A percentile compares a stretch with the other conserved stretches of the same genome.
Conservation (phyloP, 2,329 filamentous ascomycete species). For the Fusarium sp. region DNA sequence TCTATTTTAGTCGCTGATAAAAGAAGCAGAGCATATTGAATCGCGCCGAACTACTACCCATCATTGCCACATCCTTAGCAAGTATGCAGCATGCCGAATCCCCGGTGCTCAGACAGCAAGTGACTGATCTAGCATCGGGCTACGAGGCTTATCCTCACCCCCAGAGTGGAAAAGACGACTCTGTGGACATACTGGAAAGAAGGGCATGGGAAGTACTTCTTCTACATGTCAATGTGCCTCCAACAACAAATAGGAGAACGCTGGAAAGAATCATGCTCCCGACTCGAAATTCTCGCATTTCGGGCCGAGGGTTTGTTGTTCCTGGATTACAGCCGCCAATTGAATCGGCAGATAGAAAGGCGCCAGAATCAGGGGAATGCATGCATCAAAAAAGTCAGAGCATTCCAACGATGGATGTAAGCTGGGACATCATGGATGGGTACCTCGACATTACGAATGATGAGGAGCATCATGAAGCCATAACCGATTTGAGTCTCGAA, state of each 20-base stretch:
- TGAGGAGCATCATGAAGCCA: neutral
- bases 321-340: neutral
- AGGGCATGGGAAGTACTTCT: conserved; percentile 40
- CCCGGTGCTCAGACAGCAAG: conserved; percentile 44
- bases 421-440: conserved; percentile 10
- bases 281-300: neutral
- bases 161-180: neutral
- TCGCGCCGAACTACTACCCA: conserved; percentile 39
- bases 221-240: conserved; percentile 17
- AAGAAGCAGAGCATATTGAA: conserved; percentile 37
- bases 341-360: neutral
- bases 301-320: neutral
- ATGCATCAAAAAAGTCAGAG: neutral
- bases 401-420: conserved; percentile 4
- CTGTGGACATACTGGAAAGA: conserved; percentile 25
- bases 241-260: neutral
- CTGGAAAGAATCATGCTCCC: neutral
- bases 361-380: neutral
- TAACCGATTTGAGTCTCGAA: neutral
- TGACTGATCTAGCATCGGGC: conserved; percentile 11
- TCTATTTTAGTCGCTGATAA: conserved; percentile 1
- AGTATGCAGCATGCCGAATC: conserved; percentile 48
- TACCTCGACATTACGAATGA: neutral
- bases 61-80: conserved; percentile 44
- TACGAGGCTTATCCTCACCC: neutral